Base-by-base conservation (phyloP, 306 rosid genomes). In the Malus asiatica region DNA sequence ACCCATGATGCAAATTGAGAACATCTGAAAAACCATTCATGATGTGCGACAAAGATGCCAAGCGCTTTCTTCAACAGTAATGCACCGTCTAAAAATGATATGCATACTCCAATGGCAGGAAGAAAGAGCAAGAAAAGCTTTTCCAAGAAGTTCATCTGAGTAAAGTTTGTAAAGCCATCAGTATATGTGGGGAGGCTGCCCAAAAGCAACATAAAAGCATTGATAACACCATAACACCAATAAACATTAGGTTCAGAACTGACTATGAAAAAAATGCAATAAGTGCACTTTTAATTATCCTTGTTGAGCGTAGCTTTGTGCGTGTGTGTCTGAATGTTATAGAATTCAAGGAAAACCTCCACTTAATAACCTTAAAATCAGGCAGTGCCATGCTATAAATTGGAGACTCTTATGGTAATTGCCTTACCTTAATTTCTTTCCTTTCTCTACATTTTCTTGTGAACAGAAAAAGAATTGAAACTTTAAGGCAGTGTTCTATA, bases 1-100 rank as follows among this genome's bases (percentile, higher is more conserved):
- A 92, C 98, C 98, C 98, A 95, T 74, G 87, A 80, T 42, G 89
- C 85, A 86, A 90, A 85, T 71, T 83, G 89, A 63, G 98, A 90
- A 78, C 90, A 85, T 84, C 85, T 78, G 82, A 81, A 70, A 59
- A 92, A 83, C 97, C 95, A 92, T 60, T 84, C 87, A 70, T 89
- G 88, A 78, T 83, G 85, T 71, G 72, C 84, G 66, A 86, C 65
- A 64, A 76, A 77, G 70, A 66, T 86, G 59, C 85, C 85, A 68
- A 78, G 70, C 71, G 77, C 88, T 85, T 71, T 86, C 85, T 81
- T 84, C 81, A 82, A 70, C 48, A 90, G 78, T n/a, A 92, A 86
- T 74, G 87, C 77, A 7, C 88, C 51, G 78, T 89, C 90, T 81
- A 88, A 58, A 57, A 87, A 68, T 69, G 96, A 88, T 72, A 84